Conservation (phyloP, 768 basidiomycete genomes). For the Boletus huronensis region DNA sequence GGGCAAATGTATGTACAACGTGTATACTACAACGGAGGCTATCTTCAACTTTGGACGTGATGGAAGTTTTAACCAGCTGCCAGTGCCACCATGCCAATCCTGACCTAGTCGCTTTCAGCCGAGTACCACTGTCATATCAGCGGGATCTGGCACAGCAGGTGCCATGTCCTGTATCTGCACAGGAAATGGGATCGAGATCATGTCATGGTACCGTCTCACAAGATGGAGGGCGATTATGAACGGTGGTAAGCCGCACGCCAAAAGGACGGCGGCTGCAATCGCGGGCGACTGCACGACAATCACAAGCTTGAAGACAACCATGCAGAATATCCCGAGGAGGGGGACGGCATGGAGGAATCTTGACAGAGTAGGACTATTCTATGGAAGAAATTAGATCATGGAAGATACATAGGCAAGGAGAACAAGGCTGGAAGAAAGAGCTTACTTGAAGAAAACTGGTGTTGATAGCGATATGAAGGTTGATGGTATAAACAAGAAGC, state of each 20-base stretch:
- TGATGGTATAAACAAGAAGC: conserved; percentile 30
- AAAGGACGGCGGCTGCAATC: conserved; percentile 14
- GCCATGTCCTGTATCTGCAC: conserved; percentile 2
- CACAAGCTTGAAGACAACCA: conserved; percentile 18
- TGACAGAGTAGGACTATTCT: conserved; percentile 16
- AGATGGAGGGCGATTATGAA: conserved; percentile 11
- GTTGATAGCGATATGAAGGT: conserved; percentile 22
- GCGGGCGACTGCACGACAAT: conserved; percentile 21
- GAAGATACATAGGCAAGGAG: not conserved
- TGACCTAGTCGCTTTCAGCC: not conserved
- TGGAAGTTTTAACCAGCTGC: not conserved
- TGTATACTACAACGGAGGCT: conserved; percentile 6
- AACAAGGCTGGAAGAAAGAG: not conserved
- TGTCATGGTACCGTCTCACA: conserved; percentile 3
- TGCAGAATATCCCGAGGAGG: conserved; percentile 23
- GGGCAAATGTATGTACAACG: conserved; percentile 12
- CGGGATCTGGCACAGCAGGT: not conserved
- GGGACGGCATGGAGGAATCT: conserved; percentile 26
- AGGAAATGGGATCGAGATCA: conserved; percentile 5
- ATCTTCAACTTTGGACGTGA: not conserved
- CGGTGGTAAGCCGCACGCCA: conserved; percentile 21
- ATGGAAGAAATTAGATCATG: not conserved
- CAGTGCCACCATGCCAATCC: not conserved
- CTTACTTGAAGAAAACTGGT: conserved; percentile 19
- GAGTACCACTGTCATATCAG: not conserved